Percentiles rank a stretch among this genome's conserved stretches.
Conservation (phyloP, 2,329 filamentous ascomycete genomes). For the Elsinoe perseae region DNA sequence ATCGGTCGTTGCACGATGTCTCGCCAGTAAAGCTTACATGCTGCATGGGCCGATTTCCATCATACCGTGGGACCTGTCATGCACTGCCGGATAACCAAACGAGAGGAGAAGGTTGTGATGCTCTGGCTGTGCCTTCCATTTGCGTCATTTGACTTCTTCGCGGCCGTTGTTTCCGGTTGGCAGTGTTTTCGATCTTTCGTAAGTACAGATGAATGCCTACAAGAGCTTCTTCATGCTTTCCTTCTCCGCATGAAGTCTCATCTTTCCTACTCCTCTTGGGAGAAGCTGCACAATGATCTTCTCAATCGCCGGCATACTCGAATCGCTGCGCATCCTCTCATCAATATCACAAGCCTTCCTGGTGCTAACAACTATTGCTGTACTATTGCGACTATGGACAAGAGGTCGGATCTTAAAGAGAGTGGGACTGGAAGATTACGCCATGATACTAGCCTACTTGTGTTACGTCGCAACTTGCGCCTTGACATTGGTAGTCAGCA, state of each 20-base stretch:
- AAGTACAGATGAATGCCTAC: background rate
- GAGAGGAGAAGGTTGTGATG: background rate
- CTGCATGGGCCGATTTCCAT: background rate
- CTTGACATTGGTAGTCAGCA: background rate
- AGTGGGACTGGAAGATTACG: background rate
- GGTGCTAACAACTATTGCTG: background rate
- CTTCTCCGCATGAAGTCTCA: no score
- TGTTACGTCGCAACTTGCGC: constrained; percentile 5
- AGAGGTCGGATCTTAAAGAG: background rate
- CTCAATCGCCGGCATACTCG: background rate
- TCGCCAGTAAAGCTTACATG: background rate
- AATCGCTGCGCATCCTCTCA: background rate
- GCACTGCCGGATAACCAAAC: background rate
- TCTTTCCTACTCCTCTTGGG: background rate
- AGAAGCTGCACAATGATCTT: background rate
- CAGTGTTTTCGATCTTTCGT: background rate
- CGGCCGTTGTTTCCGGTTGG: background rate
- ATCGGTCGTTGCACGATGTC: no score
- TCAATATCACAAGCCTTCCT: constrained; percentile 1
- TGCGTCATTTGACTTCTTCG: background rate
- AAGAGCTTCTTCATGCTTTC: background rate
- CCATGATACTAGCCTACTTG: constrained; percentile 1
- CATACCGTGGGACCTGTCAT: background rate
- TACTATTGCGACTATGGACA: background rate
- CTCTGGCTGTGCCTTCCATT: background rate